These are phyloP conservation scores for Cladorrhinum samala DNA, from an alignment of 495 filamentous ascomycete genomes.

Conservation along the genomic window DNA sequence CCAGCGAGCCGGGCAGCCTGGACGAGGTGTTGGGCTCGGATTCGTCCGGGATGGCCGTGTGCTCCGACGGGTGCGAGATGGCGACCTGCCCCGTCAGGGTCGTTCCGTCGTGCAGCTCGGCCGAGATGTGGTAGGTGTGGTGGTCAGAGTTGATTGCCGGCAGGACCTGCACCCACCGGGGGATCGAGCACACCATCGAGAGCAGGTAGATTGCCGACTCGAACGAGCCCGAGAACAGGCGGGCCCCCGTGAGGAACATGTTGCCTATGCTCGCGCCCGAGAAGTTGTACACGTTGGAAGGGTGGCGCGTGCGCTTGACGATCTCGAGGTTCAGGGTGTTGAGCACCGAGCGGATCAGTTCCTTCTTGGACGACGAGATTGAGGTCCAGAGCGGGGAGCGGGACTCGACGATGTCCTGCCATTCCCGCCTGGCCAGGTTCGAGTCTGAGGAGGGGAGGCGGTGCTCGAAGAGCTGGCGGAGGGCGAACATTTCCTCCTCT, in stretches of 20 bases:
- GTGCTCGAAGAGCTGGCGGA: conserved; percentile 80
- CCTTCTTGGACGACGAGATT: conserved; percentile 78
- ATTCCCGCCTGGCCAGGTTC: conserved; percentile 56
- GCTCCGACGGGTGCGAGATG: conserved; percentile 74
- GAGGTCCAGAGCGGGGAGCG: conserved; percentile 65
- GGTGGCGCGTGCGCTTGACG: conserved; percentile 74
- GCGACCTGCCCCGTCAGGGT: conserved; percentile 87
- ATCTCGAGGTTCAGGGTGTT: conserved; percentile 86
- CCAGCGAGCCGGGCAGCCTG: conserved; percentile 79
- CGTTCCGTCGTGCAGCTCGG: conserved; percentile 67
- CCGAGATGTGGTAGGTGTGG: conserved; percentile 89
- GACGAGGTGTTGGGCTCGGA: conserved; percentile 57
- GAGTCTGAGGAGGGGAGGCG: conserved; percentile 56
- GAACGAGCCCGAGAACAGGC: conserved; percentile 74
- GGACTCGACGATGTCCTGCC: conserved; percentile 84
- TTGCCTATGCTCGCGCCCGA: conserved; percentile 87
- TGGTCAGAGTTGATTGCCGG: conserved; percentile 93
- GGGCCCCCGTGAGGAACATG: conserved; percentile 78
- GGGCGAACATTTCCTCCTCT: conserved; percentile 60
- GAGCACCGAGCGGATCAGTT: conserved; percentile 86
- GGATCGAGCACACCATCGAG: conserved; percentile 72
- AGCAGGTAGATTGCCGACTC: conserved; percentile 79
- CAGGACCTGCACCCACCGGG: conserved; percentile 66
- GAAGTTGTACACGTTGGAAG: conserved; percentile 78
- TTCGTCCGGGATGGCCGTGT: conserved; percentile 44